Base-by-base conservation (phyloP, 768 basidiomycete species). In the Lactifluus pinguis region DNA sequence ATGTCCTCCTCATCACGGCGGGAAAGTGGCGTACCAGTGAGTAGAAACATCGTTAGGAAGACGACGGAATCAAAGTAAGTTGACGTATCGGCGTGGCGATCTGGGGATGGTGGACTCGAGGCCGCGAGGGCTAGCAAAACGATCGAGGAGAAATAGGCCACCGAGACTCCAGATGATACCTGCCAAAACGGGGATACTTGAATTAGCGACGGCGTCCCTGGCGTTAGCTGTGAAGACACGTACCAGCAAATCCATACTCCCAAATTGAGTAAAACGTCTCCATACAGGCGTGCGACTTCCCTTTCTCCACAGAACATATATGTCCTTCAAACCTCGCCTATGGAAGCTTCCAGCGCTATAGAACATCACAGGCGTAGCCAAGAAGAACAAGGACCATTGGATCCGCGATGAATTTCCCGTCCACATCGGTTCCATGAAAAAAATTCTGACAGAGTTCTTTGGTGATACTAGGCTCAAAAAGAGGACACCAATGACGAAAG, bases 191-290 rank as follows among this genome's bases (percentile, higher is more conserved):
- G 3, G 17, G 1, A 30, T 14, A 30, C n/a, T 6, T 17, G 3
- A 21, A 34, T 29, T 9, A 34, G 34, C 6, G 11, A 4, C 13
- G 10, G 38, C n/a, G 38, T 11, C 25, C 2, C 68, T 71, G 66
- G 2, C 29, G 17, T 69, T 69, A 62, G 6, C 21, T 25, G 25
- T 25, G 25, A 25, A 25, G 39, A 53, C 41, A 11, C 69, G 66
- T 52, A 88, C 90, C 21, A 94, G 75, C 19, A 91, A 78, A 69
- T 92, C 91, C 92, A 94, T 94, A 66, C 86, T 89, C 0, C 92
- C 92, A 67, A 92, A 94, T 15, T 79, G 76, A 55, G 83, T 76
- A 56, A 91, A 81, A 0, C 86, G 79, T 49, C 74, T 74, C 66
- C 79, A 73, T 39, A 84, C 73, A 2, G 86, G 80, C 0, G 76